Conservation (phyloP, 352 stramenopile species). For the Stramenopiles sp. region DNA sequence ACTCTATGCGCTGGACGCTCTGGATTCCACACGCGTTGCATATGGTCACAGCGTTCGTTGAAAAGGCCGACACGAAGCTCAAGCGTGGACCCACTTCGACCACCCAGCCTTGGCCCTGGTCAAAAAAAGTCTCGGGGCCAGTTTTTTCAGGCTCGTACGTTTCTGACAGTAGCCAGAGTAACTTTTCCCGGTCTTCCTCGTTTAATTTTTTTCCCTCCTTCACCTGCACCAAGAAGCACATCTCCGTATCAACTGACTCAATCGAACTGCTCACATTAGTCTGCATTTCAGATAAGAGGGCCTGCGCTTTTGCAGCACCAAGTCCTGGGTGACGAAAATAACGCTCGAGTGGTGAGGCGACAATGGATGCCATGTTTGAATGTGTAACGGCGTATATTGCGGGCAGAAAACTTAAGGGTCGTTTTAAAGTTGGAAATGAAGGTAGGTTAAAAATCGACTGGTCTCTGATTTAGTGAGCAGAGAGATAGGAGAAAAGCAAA, state of each 20-base stretch:
- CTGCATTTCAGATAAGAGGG: neutral
- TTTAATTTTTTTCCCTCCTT: slow-evolving; percentile 26
- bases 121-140: slow-evolving; percentile 34
- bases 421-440: too few species aligned
- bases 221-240: slow-evolving; percentile 87
- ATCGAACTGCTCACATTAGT: slow-evolving; percentile 18
- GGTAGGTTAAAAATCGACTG: too few species aligned
- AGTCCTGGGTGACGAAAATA: neutral
- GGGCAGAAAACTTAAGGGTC: too few species aligned
- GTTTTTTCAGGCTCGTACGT: slow-evolving; percentile 80
- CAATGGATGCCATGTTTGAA: slow-evolving; percentile 4
- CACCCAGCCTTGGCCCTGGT: slow-evolving; percentile 35
- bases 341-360: neutral
- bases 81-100: slow-evolving; percentile 92
- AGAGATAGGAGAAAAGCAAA: too few species aligned
- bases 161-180: slow-evolving; percentile 82
- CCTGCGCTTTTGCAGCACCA: neutral
- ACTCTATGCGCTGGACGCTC: slow-evolving; percentile 73
- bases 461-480: too few species aligned
- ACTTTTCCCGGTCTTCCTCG: slow-evolving; percentile 28
- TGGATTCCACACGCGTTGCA: slow-evolving; percentile 73
- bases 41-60: slow-evolving; percentile 90
- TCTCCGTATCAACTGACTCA: slow-evolving; percentile 61
- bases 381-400: too few species aligned
- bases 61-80: slow-evolving; percentile 94